phyloP scores from a whole-genome alignment of 352 stramenopile genomes.

The Pythium insidiosum region DNA sequence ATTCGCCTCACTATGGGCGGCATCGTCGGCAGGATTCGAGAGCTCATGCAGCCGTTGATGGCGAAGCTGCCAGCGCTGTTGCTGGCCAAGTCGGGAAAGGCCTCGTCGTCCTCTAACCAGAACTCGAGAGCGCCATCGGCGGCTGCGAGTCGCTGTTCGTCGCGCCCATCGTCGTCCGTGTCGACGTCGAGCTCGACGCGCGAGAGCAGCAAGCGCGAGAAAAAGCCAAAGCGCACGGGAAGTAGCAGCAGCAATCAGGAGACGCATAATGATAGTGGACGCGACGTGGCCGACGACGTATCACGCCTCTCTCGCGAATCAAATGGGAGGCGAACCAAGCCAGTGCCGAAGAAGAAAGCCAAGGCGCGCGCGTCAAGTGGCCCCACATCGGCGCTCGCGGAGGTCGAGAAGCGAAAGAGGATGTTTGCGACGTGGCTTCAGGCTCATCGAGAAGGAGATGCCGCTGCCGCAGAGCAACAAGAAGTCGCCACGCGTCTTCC shows the following conservation, averaged over 20 bases:
- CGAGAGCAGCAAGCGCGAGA: neutral
- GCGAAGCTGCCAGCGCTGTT: slow-evolving; percentile 61
- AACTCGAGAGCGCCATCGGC: neutral
- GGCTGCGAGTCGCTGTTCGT: slow-evolving; percentile 1
- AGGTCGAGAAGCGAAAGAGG: slow-evolving; percentile 57
- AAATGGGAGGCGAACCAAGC: neutral
- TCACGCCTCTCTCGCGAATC: neutral
- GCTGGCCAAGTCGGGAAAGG: slow-evolving; percentile 19
- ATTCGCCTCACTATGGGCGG: neutral
- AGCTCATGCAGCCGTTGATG: slow-evolving; percentile 74
- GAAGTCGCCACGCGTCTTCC: slow-evolving; percentile 4
- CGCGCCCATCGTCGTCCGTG: slow-evolving; percentile 7
- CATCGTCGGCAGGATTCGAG: slow-evolving; percentile 32
- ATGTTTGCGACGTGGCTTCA: slow-evolving; percentile 77
- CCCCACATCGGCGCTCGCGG: slow-evolving; percentile 40
- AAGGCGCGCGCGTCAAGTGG: slow-evolving; percentile 23
- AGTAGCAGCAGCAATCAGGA: slow-evolving; percentile 34
- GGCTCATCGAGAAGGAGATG: slow-evolving; percentile 5
- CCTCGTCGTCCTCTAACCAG: neutral
- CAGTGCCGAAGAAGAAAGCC: slow-evolving; percentile 21
- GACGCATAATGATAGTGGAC: slow-evolving; percentile 16
- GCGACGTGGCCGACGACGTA: neutral
- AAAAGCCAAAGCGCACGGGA: slow-evolving; percentile 3
- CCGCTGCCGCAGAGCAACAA: slow-evolving; percentile 1
- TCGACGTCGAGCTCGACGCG: slow-evolving; percentile 7